Evolutionary conservation across 331 rosid genomes (phyloP).

Genomic region (Spiraea crenata): DNA sequence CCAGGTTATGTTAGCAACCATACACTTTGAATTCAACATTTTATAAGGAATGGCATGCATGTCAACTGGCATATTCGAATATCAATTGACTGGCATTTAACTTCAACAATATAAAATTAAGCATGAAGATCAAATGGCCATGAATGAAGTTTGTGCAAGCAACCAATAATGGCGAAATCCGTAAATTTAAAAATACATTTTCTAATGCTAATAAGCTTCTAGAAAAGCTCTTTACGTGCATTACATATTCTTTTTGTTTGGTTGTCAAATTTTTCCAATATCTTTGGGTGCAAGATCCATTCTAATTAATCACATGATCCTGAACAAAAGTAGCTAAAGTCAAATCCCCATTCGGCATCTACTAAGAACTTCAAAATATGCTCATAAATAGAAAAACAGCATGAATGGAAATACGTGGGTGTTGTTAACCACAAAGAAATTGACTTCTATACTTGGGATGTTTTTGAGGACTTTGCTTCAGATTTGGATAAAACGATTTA

Average conservation of each 20-base stretch:
- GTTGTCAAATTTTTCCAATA: neutral
- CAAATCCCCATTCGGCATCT: neutral
- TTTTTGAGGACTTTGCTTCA: too few species aligned
- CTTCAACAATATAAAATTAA: neutral
- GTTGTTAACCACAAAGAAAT: too few species aligned
- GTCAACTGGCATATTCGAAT: neutral
- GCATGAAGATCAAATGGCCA: neutral
- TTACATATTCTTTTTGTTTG: slow-evolving; percentile 3
- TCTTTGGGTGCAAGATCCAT: neutral
- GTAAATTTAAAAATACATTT: neutral
- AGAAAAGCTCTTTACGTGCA: neutral
- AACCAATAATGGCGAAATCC: neutral
- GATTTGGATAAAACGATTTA: too few species aligned
- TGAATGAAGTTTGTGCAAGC: neutral
- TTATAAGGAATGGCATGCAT: too few species aligned
- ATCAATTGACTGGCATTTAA: neutral
- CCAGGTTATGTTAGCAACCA: too few species aligned
- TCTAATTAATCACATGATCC: neutral
- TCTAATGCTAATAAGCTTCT: neutral
- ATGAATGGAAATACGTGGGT: neutral
- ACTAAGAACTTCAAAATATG: neutral
- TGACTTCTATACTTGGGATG: too few species aligned
- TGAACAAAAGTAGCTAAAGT: neutral
- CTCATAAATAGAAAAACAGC: neutral
- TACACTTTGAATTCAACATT: too few species aligned